phyloP scores from a whole-genome alignment of 495 filamentous ascomycete species.

The Aspergillus kassunensis region DNA sequence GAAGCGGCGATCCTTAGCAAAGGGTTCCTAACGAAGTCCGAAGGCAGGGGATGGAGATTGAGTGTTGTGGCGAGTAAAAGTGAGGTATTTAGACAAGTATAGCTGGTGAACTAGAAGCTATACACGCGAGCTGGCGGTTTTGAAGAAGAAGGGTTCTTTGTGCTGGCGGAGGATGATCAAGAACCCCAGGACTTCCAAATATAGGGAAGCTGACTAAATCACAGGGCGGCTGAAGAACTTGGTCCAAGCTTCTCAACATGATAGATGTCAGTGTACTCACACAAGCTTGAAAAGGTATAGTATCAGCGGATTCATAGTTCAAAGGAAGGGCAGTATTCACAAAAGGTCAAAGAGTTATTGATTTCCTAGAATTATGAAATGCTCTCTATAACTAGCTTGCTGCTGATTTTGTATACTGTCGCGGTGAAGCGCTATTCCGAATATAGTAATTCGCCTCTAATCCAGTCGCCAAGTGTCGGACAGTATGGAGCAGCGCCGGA shows the following conservation, averaged over 20 bases:
- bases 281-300: too few species aligned
- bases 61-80: background rate
- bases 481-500: slow-evolving; percentile 11
- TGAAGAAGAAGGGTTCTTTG: background rate
- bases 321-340: too few species aligned
- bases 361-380: background rate
- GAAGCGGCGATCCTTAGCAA: slow-evolving; percentile 2
- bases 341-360: too few species aligned
- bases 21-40: background rate
- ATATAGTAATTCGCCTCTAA: slow-evolving; percentile 7
- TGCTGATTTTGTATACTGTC: slow-evolving; percentile 1
- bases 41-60: background rate
- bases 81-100: background rate
- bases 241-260: slow-evolving; percentile 21
- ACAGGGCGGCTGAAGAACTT: slow-evolving; percentile 6
- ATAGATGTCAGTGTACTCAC: too few species aligned
- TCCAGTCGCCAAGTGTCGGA: slow-evolving; percentile 2
- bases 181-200: slow-evolving; percentile 13
- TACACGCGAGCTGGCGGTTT: background rate
- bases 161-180: slow-evolving; percentile 4
- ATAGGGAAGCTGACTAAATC: slow-evolving; percentile 22
- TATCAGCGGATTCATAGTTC: too few species aligned
- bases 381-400: background rate
- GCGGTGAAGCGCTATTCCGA: background rate
- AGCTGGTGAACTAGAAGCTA: background rate